A percentile compares a stretch with the other conserved stretches of the same genome.
Conservation (phyloP, 768 basidiomycete genomes). For the Naganishia antarctica region DNA sequence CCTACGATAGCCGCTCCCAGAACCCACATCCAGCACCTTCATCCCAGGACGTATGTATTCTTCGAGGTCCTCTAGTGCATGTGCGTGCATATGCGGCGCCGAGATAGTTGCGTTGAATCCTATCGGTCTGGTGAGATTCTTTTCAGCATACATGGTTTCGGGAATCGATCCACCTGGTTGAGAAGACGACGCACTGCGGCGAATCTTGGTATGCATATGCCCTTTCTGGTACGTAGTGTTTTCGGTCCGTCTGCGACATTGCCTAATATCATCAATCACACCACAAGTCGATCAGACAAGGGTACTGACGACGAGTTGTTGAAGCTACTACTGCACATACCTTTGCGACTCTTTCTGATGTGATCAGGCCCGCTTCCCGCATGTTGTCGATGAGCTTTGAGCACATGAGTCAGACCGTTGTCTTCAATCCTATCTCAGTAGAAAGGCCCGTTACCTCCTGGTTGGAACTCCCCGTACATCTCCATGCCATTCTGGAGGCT, state of each 20-base stretch:
- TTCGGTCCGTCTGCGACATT: constrained; percentile 66
- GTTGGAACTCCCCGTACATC: constrained; percentile 16
- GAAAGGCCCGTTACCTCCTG: constrained; percentile 9
- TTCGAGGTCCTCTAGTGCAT: constrained; percentile 73
- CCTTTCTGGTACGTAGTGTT: constrained; percentile 59
- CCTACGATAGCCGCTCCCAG: constrained; percentile 70
- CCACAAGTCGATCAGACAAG: too few species aligned
- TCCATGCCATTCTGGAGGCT: constrained; percentile 12
- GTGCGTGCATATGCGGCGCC: constrained; percentile 96
- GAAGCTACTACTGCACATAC: background rate
- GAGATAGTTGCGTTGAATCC: constrained; percentile 87
- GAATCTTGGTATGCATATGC: constrained; percentile 68
- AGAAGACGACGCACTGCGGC: constrained; percentile 57
- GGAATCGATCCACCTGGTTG: background rate
- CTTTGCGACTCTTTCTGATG: constrained; percentile 4
- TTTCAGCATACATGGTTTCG: background rate
- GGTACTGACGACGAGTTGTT: too few species aligned
- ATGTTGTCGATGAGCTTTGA: constrained; percentile 23
- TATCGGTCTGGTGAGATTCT: constrained; percentile 55
- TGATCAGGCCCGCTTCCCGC: constrained; percentile 16
- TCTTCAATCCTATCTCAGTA: too few species aligned
- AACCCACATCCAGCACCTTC: constrained; percentile 81
- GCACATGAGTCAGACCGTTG: background rate
- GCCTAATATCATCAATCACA: constrained; percentile 57
- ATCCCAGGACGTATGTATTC: constrained; percentile 66